Base-by-base conservation (phyloP, 495 filamentous ascomycete genomes). In the Lichenothelia convexa region DNA sequence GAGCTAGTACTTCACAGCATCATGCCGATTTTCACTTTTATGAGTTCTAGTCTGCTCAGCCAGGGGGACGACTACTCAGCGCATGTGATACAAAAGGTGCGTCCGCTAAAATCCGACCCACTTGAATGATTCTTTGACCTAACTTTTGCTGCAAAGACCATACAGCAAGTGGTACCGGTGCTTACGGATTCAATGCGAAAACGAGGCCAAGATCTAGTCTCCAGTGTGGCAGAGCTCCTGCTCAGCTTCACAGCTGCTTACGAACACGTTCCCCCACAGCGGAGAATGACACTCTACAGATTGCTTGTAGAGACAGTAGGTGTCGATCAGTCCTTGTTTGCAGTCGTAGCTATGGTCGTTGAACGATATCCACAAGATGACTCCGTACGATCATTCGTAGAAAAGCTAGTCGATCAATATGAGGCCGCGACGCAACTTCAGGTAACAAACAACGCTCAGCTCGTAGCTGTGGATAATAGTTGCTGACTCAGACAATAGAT, bases 21-120 rank as follows among this genome's bases (percentile, higher is more conserved):
- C 35, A 95, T 97, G 89, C 91, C 91, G 4, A 86, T 97, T 23
- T 97, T 97, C 58, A 94, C 89, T 0, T 94, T 93, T 56, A 92
- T 94, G 81, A 80, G 84, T 24, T 73, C 75, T 20, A 87, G 78
- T 18, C 73, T 92, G 7, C 67, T 97, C 16, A 71, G 78, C 21
- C 84, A 91, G 57, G 77, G 83, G 42, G 89, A 97, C 48, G 86
- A 94, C 27, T 94, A 89, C 56, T 95, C 89, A 4, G 84, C 83
- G 3, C 77, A 91, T 47, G 86, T 95, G 18, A 83, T 94, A 41
- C 79, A 78, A 36, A 71, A 80, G 53, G 38, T 48, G 29, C 6
- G 26, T 3, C 19, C 17, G 5, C 15, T 18, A 18, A 19, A 23
- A 5, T 42, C 19, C 13, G 11, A 8, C 18, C 1, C 13, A 41